Percentiles rank a stretch among this genome's conserved stretches.
Conservation (phyloP, 2,329 filamentous ascomycete genomes). For the Pseudocercospora cruenta region DNA sequence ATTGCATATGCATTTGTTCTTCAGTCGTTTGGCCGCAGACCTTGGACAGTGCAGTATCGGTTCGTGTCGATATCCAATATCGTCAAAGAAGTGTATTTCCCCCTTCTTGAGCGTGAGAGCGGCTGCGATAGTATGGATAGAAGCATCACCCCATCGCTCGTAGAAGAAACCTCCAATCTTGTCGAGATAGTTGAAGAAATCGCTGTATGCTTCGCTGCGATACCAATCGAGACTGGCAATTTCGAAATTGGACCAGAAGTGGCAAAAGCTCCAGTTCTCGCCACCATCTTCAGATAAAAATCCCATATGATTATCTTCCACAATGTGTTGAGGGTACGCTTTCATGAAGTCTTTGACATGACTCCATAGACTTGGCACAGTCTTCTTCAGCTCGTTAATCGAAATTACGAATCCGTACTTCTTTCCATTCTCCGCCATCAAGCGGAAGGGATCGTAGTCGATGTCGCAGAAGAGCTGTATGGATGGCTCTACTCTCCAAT, state of each 20-base stretch:
- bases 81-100: constrained; percentile 10
- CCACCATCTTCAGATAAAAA: constrained; percentile 18
- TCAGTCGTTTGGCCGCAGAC: neutral
- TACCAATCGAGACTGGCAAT: constrained; percentile 56
- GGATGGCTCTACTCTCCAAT: constrained; percentile 64
- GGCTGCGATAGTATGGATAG: constrained; percentile 4
- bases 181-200: constrained; percentile 57
- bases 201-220: constrained; percentile 51
- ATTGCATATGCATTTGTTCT: neutral
- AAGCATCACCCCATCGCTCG: constrained; percentile 36
- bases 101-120: constrained; percentile 6
- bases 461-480: constrained; percentile 59
- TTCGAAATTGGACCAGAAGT: constrained; percentile 59
- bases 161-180: constrained; percentile 54
- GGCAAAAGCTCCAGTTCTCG: constrained; percentile 55
- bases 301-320: neutral
- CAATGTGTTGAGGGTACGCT: constrained; percentile 1
- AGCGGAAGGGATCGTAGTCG: constrained; percentile 44
- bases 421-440: constrained; percentile 41
- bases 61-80: constrained; percentile 4
- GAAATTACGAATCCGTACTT: constrained; percentile 58
- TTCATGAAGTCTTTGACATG: constrained; percentile 53
- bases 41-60: neutral
- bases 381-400: constrained; percentile 50
- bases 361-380: constrained; percentile 53